phyloP scores from a whole-genome alignment of 257 asterid genomes.

The Jasminum sambac region DNA sequence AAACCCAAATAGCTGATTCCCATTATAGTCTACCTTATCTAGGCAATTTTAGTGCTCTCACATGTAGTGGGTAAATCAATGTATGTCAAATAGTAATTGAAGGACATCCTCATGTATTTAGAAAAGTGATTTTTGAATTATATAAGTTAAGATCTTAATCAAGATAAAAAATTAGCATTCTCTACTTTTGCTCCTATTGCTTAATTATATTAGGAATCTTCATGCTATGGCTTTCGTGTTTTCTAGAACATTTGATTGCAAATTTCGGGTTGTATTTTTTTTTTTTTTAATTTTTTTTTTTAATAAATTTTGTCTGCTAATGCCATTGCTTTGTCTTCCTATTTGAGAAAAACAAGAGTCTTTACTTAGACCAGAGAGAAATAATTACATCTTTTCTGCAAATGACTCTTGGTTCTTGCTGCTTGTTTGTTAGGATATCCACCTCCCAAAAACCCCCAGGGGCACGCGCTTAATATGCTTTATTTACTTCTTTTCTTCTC shows the following conservation, averaged over 20 bases:
- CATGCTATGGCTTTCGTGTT: background rate
- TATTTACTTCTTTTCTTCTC: constrained; percentile 7
- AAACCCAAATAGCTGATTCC: background rate
- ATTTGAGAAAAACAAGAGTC: too few relatives aligned
- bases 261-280: background rate
- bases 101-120: too few relatives aligned
- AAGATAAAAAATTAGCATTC: background rate
- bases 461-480: too few relatives aligned
- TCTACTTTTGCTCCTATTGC: background rate
- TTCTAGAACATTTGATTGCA: background rate
- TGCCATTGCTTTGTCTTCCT: too few relatives aligned
- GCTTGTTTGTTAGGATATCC: constrained; percentile 9
- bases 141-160: background rate
- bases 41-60: background rate
- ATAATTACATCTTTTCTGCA: too few relatives aligned
- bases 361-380: too few relatives aligned
- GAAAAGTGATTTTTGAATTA: too few relatives aligned
- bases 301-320: too few relatives aligned
- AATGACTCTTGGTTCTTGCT: too few relatives aligned
- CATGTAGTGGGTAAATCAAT: background rate
- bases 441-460: too few relatives aligned
- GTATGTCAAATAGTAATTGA: background rate
- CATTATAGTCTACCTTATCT: background rate
- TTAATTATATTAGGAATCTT: background rate
- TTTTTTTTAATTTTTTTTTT: too few relatives aligned